Evolutionary conservation across 345 rosid genomes (phyloP).

Genomic region (Turnera subulata): DNA sequence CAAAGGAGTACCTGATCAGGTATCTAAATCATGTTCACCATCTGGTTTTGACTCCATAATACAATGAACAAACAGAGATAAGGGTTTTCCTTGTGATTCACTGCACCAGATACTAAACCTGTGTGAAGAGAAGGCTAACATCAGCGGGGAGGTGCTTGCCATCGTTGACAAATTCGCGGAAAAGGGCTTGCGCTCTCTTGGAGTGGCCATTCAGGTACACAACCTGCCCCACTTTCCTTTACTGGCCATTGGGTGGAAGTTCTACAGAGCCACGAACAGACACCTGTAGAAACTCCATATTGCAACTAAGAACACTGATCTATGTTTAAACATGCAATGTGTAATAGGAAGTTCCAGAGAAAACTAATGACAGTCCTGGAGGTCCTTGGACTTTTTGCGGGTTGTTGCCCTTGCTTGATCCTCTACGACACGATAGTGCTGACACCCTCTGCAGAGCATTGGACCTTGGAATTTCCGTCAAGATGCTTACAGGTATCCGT

Average conservation of each 20-base stretch:
- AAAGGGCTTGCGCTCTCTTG: slow-evolving; percentile 89
- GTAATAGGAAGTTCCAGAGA: slow-evolving; percentile 82
- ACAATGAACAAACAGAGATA: not conserved
- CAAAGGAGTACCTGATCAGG: slow-evolving; percentile 99
- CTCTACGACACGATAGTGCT: slow-evolving; percentile 96
- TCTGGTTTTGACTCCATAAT: not conserved
- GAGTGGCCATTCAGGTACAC: slow-evolving; percentile 76
- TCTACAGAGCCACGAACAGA: no score
- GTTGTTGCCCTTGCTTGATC: slow-evolving; percentile 88
- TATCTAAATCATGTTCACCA: slow-evolving; percentile 4
- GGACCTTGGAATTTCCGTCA: slow-evolving; percentile 84
- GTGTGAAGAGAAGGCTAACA: slow-evolving; percentile 55
- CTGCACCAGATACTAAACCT: slow-evolving; percentile 59
- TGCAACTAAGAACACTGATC: no score
- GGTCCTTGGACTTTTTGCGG: slow-evolving; percentile 95
- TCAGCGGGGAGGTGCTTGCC: slow-evolving; percentile 61
- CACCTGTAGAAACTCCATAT: no score
- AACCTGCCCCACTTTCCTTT: slow-evolving; percentile 1
- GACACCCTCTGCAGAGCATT: slow-evolving; percentile 93
- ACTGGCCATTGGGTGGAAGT: no score
- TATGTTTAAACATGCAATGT: not conserved
- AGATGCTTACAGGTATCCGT: slow-evolving; percentile 87
- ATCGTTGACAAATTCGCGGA: slow-evolving; percentile 89
- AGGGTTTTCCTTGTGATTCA: slow-evolving; percentile 3
- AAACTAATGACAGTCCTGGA: slow-evolving; percentile 65